Evolutionary conservation across 495 filamentous ascomycete species (phyloP), one percentile per base, ranked within the genome.

Genomic region (Lindgomyces ingoldianus): DNA sequence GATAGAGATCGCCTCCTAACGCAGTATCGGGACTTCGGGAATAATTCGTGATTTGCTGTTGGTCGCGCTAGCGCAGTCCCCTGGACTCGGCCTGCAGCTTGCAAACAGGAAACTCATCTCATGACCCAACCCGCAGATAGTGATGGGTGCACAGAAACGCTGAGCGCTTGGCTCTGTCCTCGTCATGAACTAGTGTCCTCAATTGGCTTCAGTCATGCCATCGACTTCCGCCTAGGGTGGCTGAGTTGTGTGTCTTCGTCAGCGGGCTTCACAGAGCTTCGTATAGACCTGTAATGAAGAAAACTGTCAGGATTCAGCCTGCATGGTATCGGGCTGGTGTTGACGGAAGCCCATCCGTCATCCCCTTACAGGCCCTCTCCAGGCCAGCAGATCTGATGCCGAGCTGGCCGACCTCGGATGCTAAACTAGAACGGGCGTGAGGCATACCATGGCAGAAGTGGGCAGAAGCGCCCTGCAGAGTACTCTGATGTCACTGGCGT

Each of bases 191-290:
- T 14, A 3, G 6, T 6, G n/a, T 33, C 19, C 12, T 8, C 54
- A 26, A 45, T 45, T 26, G 48, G 47, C 18, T 41, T 52, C 22
- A 22, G 26, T 24, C 18, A 26, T 50, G 61, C 41, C 44, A 12
- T 27, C 33, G n/a, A 33, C 46, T n/a, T 22, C 48, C 27, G 50
- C 63, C 36, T n/a, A 55, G 48, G 3, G 39, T 60, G 63, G 63
- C 63, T 60, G 22, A 55, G 57, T 44, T n/a, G 41, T 27, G 54
- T 25, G 41, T 51, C 30, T 42, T 57, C 56, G 49, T 61, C 64
- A 56, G 64, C 50, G 4, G n/a, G 30, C 10, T 54, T 6, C 10
- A 30, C 22, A 30, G 8, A 18, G 18, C 21, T 14, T n/a, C n/a
- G n/a, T n/a, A n/a, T n/a, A n/a, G n/a, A n/a, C n/a, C n/a, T n/a